These are phyloP conservation scores for Nakaseomyces kungkrabaensis DNA, from an alignment of 1,139 yeast genomes.

Conservation along the genomic window DNA sequence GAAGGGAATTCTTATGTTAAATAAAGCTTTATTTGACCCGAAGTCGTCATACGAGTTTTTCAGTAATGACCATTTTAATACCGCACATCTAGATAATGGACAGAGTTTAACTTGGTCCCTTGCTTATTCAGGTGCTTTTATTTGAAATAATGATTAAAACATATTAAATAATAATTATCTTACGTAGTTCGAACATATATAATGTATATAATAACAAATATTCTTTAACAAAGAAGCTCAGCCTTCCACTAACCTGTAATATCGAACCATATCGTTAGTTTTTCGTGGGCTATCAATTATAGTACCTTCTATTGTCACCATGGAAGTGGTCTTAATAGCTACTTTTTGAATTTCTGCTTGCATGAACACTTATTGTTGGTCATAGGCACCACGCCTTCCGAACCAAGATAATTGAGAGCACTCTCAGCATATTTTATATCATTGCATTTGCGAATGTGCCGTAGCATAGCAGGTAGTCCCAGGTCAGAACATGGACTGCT, in stretches of 20 bases:
- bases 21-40: slow-evolving; percentile 72
- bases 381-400: too few relatives aligned
- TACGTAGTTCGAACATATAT: background rate
- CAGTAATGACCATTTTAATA: slow-evolving; percentile 39
- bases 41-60: slow-evolving; percentile 58
- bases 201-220: slow-evolving; percentile 1
- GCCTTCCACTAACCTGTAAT: slow-evolving; percentile 15
- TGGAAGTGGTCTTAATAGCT: too few relatives aligned
- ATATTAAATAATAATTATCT: too few relatives aligned
- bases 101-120: slow-evolving; percentile 86
- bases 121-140: slow-evolving; percentile 52
- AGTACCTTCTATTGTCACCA: background rate
- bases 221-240: background rate
- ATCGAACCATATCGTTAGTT: slow-evolving; percentile 19
- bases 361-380: too few relatives aligned
- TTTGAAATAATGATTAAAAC: background rate
- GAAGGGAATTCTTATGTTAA: slow-evolving; percentile 74
- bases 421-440: too few relatives aligned
- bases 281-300: slow-evolving; percentile 16
- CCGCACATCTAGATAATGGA: slow-evolving; percentile 68
- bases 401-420: too few relatives aligned
- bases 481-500: too few relatives aligned
- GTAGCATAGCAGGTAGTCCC: too few relatives aligned
- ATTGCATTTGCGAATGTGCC: too few relatives aligned
- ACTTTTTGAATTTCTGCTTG: too few relatives aligned